Percentiles rank a stretch among this genome's conserved stretches.
phyloP scores from a whole-genome alignment of 1,284 basidiomycete species.

The Sporisorium sorghi region DNA sequence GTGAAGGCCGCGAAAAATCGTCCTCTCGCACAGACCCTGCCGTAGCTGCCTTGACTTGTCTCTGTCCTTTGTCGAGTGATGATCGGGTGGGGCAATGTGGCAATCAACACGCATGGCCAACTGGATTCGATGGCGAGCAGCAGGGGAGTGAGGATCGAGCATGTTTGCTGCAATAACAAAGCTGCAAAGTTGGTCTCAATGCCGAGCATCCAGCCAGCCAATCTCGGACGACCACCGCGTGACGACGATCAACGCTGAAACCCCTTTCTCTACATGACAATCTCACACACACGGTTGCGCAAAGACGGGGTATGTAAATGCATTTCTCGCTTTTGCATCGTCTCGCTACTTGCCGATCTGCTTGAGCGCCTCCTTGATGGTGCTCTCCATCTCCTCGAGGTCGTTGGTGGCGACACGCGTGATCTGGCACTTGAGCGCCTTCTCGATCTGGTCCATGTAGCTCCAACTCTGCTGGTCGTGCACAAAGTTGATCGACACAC shows the following conservation, averaged over 20 bases:
- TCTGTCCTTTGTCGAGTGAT: no score
- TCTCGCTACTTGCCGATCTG: constrained; percentile 39
- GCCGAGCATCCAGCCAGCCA: background rate
- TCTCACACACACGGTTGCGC: background rate
- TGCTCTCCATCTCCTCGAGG: constrained; percentile 67
- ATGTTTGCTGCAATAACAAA: no score
- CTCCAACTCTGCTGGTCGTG: constrained; percentile 64
- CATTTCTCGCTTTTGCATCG: background rate
- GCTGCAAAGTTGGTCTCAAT: no score
- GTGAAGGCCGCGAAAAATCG: no score
- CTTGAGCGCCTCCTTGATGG: constrained; percentile 66
- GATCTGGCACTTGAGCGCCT: constrained; percentile 64
- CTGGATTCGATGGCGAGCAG: no score
- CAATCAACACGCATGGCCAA: no score
- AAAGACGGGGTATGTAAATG: constrained; percentile 20
- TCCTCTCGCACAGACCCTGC: no score
- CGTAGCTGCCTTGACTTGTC: no score
- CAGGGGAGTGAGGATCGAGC: no score
- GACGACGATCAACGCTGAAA: no score
- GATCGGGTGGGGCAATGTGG: no score
- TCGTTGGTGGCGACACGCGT: constrained; percentile 65
- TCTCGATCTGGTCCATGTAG: constrained; percentile 67
- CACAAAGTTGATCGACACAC: constrained; percentile 69
- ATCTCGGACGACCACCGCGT: constrained; percentile 19
- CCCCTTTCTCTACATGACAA: no score